Evolutionary conservation across 2,329 filamentous ascomycete genomes (phyloP), one percentile per base, ranked within the genome.

Genomic region (Colletotrichum aenigma): DNA sequence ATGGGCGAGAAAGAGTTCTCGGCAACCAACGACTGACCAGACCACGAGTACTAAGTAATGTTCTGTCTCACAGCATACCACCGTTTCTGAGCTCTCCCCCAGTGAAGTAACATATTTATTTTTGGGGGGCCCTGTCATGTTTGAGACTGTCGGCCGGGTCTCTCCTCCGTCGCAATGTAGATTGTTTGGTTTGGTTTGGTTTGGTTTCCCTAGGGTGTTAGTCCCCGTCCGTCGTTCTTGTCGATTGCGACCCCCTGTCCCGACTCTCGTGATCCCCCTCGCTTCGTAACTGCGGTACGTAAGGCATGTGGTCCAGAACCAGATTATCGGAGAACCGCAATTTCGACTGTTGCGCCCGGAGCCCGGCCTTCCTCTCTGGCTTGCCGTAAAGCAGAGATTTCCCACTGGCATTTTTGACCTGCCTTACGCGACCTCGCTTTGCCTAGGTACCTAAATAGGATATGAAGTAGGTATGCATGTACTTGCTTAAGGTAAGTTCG

Each of bases 201-300:
- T 72, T 68, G 34, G n/a, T 24, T 67, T 71, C 62, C 48, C n/a
- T 67, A 38, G 36, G 16, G 36, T 58, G 58, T 32, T 21, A n/a
- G 43, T 48, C 18, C 18, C 43, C 43, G 18, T 32, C 58, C 26
- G n/a, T 36, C 30, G 10, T 24, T 64, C 21, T n/a, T 21, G 30
- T 28, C 21, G 13, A 15, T 12, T 48, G 18, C 62, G 16, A 48
- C 36, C 62, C 62, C 24, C 16, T 66, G 28, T 38, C 34, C 28
- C 36, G 18, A 48, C 62, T 48, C 60, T 64, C n/a, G 60, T 64
- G 12, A 64, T 38, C n/a, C 30, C 32, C 21, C 60, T 64, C 32
- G 66, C 70, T 48, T 70, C 65, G 70, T 73, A 61, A 69, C 43
- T 32, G 43, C 30, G 30, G 38, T 70, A 69, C 66, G 65, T 62